Evolutionary conservation across 306 rosid species (phyloP).

Genomic region (Gleditsia sinensis): DNA sequence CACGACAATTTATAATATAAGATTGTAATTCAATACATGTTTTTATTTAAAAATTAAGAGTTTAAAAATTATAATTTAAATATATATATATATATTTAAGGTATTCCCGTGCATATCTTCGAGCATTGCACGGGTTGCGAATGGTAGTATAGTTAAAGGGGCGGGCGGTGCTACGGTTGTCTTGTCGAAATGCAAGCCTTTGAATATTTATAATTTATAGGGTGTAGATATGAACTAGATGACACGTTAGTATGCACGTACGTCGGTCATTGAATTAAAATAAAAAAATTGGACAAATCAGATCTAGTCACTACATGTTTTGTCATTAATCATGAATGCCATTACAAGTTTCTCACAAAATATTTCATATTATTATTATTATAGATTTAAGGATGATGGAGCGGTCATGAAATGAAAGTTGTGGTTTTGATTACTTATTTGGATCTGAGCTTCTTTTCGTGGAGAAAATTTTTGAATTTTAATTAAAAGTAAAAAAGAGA

Average conservation of each 20-base stretch:
- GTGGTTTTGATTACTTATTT: constrained; percentile 42
- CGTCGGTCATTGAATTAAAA: background rate
- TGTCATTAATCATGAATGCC: background rate
- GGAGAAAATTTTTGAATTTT: background rate
- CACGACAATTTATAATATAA: too few species aligned
- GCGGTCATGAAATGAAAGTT: constrained; percentile 32
- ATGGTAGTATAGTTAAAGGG: too few species aligned
- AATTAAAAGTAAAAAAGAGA: background rate
- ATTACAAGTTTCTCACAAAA: background rate
- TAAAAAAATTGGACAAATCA: background rate
- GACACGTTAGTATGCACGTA: constrained; percentile 1
- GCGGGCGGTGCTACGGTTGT: too few species aligned
- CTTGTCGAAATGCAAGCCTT: background rate
- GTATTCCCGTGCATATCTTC: too few species aligned
- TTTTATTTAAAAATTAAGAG: too few species aligned
- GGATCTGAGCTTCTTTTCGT: constrained; percentile 26
- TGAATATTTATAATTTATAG: background rate
- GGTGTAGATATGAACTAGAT: background rate
- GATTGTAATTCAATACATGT: too few species aligned
- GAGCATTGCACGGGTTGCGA: too few species aligned
- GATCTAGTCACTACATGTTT: background rate
- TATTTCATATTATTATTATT: background rate
- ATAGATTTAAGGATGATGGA: background rate
- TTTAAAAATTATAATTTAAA: too few species aligned
- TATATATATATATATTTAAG: too few species aligned